Base-by-base conservation (phyloP, 495 filamentous ascomycete species). In the Hypoxylon rickii region DNA sequence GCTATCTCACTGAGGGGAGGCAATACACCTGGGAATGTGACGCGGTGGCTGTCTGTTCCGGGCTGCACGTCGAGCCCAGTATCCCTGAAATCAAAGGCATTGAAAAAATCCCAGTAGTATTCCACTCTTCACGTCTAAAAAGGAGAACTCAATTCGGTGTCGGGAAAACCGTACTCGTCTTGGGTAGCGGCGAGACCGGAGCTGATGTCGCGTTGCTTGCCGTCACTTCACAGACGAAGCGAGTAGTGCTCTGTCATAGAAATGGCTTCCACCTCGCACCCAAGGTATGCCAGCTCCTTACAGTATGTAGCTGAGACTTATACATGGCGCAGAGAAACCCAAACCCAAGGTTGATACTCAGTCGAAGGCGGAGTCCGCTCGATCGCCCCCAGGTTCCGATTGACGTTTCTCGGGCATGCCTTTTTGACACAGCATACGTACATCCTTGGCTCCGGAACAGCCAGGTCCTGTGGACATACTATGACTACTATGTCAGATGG, bases 361-460 rank as follows among this genome's bases (percentile, higher is more conserved):
- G 46, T 3, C 50, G 50, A 24, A 49, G 41, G 7, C 39, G 40
- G 36, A 55, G 15, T 16, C 41, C 55, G n/a, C 26, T 55, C 3
- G 61, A 51, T 45, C 55, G 55, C 31, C 71, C 64, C 41, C 75
- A 74, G 18, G 66, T 77, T 1, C 76, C 75, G 0, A 59, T 75
- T 1, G 76, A 79, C 52, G 71, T 68, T 8, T 64, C 68, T 16
- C 70, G 72, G 18, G 73, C 74, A 7, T 72, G 68, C 38, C 58
- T 79, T n/a, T 78, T 79, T 50, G 76, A 79, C 50, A 76, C 74
- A 0, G 65, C 75, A 3, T 79, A 79, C 45, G 73, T 79, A 10
- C 76, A 79, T 44, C 74, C 69, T 4, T 58, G 71, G 24, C 63
- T 79, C 0, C 57, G 59, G 47, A 56, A 61, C 20, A 54, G 51